These are phyloP conservation scores for Wickerhamiella sergipiensis DNA, from an alignment of 805 yeast genomes.

Conservation along the genomic window DNA sequence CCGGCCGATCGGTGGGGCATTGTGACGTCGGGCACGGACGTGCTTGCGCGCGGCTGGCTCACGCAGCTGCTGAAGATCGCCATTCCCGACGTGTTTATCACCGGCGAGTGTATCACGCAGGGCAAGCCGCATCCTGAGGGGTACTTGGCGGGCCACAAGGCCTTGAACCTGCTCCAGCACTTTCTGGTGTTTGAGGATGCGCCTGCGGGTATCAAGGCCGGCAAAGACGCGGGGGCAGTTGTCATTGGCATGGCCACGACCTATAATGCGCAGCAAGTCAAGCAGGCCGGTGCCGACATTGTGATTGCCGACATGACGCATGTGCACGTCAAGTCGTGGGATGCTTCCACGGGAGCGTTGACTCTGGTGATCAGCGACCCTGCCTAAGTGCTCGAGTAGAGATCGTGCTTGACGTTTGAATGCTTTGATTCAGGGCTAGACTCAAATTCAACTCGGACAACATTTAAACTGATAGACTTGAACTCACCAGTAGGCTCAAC, in stretches of 20 bases:
- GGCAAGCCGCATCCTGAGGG: constrained; percentile 89
- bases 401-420: too few species aligned
- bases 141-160: constrained; percentile 32
- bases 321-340: constrained; percentile 45
- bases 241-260: constrained; percentile 77
- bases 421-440: too few species aligned
- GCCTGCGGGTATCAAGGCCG: constrained; percentile 76
- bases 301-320: constrained; percentile 61
- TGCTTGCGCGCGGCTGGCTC: constrained; percentile 71
- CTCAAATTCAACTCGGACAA: too few species aligned
- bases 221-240: constrained; percentile 69
- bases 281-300: constrained; percentile 67
- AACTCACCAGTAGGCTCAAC: too few species aligned
- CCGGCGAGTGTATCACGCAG: constrained; percentile 63
- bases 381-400: not conserved
- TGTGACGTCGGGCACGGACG: constrained; percentile 72
- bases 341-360: constrained; percentile 23
- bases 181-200: constrained; percentile 71
- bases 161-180: constrained; percentile 25
- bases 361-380: constrained; percentile 16
- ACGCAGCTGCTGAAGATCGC: constrained; percentile 42
- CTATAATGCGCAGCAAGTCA: constrained; percentile 53
- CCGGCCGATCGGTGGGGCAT: constrained; percentile 58
- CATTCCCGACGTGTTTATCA: constrained; percentile 62
- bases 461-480: too few species aligned